phyloP scores from a whole-genome alignment of 257 asterid genomes.

The Nicotiana knightiana region DNA sequence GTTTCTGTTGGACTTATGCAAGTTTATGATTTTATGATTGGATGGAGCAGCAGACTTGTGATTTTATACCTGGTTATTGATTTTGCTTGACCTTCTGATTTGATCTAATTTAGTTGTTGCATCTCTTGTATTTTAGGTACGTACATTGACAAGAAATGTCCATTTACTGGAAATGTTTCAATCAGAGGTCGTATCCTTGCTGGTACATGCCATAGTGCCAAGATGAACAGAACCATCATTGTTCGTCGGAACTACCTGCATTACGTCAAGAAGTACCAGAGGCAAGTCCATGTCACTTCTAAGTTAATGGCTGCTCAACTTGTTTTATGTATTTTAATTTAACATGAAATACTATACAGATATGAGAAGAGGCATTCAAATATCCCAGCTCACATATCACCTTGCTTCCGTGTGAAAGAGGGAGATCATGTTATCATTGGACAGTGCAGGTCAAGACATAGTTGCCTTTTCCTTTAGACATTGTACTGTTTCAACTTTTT shows the following conservation, averaged over 20 bases:
- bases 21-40: not conserved
- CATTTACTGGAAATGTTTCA: slow-evolving; percentile 72
- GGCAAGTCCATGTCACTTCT: slow-evolving; percentile 19
- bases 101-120: not conserved
- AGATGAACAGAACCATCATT: slow-evolving; percentile 70
- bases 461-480: not conserved
- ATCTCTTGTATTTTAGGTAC: slow-evolving; percentile 29
- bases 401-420: slow-evolving; percentile 84
- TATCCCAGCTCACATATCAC: slow-evolving; percentile 78
- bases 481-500: not conserved
- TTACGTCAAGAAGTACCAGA: slow-evolving; percentile 71
- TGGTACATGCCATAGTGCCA: slow-evolving; percentile 90
- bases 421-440: slow-evolving; percentile 77
- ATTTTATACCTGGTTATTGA: not conserved
- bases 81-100: not conserved
- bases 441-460: slow-evolving; percentile 63
- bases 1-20: too few species aligned
- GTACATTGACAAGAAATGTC: slow-evolving; percentile 81
- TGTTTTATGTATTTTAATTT: not conserved
- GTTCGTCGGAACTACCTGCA: slow-evolving; percentile 73
- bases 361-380: slow-evolving; percentile 86
- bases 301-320: not conserved
- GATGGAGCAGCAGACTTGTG: not conserved
- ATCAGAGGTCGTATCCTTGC: slow-evolving; percentile 79
- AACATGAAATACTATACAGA: slow-evolving; percentile 17